Conservation (phyloP, 768 basidiomycete genomes). For the Ramaria sp. region DNA sequence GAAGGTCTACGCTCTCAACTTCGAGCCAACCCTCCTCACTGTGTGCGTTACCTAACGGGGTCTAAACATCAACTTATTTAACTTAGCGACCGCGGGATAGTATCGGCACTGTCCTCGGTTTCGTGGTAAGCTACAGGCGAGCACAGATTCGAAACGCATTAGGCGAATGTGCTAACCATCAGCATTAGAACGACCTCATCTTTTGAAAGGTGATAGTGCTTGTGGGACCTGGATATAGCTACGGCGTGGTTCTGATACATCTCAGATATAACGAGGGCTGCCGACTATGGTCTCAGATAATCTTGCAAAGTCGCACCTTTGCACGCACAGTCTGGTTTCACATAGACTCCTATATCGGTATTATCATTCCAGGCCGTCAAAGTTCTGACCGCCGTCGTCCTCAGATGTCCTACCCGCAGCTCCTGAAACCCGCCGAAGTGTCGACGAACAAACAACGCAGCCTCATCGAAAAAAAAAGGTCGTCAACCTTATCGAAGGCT, state of each 20-base stretch:
- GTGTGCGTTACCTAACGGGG: slow-evolving; percentile 34
- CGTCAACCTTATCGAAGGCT: slow-evolving; percentile 59
- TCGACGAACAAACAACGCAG: slow-evolving; percentile 33
- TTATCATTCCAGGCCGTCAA: slow-evolving; percentile 10
- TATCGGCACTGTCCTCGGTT: slow-evolving; percentile 60
- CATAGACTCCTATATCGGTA: slow-evolving; percentile 8
- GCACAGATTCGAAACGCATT: not conserved
- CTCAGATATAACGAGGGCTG: slow-evolving; percentile 56
- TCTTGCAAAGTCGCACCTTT: slow-evolving; percentile 40
- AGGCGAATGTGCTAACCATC: not conserved
- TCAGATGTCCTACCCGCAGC: slow-evolving; percentile 18
- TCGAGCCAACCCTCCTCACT: slow-evolving; percentile 51
- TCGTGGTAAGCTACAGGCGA: slow-evolving; percentile 36
- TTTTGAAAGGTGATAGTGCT: slow-evolving; percentile 39
- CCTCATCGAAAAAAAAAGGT: slow-evolving; percentile 56
- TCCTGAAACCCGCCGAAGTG: slow-evolving; percentile 9
- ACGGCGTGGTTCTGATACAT: not conserved
- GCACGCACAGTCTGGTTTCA: slow-evolving; percentile 61
- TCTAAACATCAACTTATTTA: not conserved
- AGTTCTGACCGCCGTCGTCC: not conserved
- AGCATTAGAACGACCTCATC: slow-evolving; percentile 47
- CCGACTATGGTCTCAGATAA: slow-evolving; percentile 59
- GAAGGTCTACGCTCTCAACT: slow-evolving; percentile 30
- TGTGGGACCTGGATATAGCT: not conserved
- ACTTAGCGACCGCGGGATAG: slow-evolving; percentile 24